These are phyloP conservation scores for Sporothrix schenckii DNA, from an alignment of 2,329 filamentous ascomycete species.

Conservation along the genomic window DNA sequence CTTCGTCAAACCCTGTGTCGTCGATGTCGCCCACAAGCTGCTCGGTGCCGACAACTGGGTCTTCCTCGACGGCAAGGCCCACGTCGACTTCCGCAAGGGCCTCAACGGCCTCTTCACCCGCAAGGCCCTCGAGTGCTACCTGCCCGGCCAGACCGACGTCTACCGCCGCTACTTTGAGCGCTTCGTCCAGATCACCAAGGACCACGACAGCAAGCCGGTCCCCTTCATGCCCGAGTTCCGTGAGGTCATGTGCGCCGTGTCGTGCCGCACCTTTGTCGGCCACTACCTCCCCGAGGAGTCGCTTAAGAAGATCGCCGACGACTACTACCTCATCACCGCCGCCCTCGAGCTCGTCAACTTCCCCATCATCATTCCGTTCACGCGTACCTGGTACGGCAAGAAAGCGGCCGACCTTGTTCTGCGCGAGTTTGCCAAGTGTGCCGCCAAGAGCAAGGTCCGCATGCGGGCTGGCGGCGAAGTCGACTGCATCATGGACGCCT, in stretches of 20 bases:
- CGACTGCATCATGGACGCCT: slow-evolving; percentile 93
- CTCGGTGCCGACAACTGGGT: slow-evolving; percentile 94
- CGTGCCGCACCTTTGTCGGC: slow-evolving; percentile 94
- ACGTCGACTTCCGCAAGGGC: slow-evolving; percentile 96
- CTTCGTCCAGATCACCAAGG: slow-evolving; percentile 75
- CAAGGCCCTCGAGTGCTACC: slow-evolving; percentile 81
- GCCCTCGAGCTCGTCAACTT: slow-evolving; percentile 98
- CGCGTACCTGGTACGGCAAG: slow-evolving; percentile 96
- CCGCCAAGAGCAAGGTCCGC: slow-evolving; percentile 87
- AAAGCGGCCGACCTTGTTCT: slow-evolving; percentile 92
- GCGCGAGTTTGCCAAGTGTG: slow-evolving; percentile 84
- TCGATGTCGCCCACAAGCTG: slow-evolving; percentile 91
- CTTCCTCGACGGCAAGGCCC: slow-evolving; percentile 90
- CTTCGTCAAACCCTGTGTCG: slow-evolving; percentile 94
- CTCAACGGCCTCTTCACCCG: slow-evolving; percentile 94
- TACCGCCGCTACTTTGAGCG: slow-evolving; percentile 83
- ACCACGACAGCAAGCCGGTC: slow-evolving; percentile 71
- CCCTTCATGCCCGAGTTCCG: slow-evolving; percentile 92
- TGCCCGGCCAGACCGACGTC: slow-evolving; percentile 89
- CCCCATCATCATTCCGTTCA: slow-evolving; percentile 92
- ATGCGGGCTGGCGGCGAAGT: slow-evolving; percentile 87
- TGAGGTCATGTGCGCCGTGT: slow-evolving; percentile 91
- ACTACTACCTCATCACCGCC: slow-evolving; percentile 95
- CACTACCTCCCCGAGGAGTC: slow-evolving; percentile 90
- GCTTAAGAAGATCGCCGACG: slow-evolving; percentile 91